Evolutionary conservation across 1,284 basidiomycete genomes (phyloP).

Genomic region (Pholiota adiposa): DNA sequence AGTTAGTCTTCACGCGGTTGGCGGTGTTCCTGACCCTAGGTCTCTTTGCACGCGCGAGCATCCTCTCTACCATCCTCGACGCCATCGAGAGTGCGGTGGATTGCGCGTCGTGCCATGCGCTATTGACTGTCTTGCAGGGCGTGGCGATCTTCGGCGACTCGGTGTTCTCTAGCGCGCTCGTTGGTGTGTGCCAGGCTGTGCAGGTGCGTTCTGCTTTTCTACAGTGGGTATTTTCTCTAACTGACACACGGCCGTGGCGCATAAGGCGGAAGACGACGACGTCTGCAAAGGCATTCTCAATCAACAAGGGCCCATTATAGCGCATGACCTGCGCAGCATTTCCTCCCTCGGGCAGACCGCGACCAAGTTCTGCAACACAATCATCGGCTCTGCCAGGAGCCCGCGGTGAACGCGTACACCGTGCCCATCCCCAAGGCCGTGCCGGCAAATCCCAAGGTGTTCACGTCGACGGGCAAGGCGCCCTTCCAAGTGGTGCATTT

Average conservation of each 20-base stretch:
- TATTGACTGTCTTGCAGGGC: constrained; percentile 45
- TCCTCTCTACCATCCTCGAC: constrained; percentile 44
- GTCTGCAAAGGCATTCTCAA: constrained; percentile 57
- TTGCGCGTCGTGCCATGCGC: constrained; percentile 51
- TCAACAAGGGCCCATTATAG: constrained; percentile 59
- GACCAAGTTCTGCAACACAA: constrained; percentile 57
- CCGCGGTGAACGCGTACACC: constrained; percentile 45
- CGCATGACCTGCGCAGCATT: constrained; percentile 58
- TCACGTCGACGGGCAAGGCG: constrained; percentile 40
- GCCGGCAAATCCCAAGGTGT: constrained; percentile 39
- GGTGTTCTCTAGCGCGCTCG: constrained; percentile 42
- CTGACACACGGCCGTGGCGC: neutral
- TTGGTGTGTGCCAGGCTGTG: constrained; percentile 43
- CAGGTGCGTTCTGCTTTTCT: constrained; percentile 30
- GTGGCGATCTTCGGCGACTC: constrained; percentile 48
- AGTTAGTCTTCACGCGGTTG: constrained; percentile 14
- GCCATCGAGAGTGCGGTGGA: constrained; percentile 45
- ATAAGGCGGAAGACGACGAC: constrained; percentile 43
- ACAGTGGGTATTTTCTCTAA: neutral
- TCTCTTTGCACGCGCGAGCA: constrained; percentile 13
- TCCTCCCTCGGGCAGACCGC: constrained; percentile 49
- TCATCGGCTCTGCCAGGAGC: constrained; percentile 60
- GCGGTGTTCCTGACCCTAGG: constrained; percentile 11
- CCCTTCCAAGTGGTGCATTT: constrained; percentile 56
- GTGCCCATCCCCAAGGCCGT: constrained; percentile 48